Conservation (phyloP, 2,329 filamentous ascomycete species). For the Sporothrix mexicana region DNA sequence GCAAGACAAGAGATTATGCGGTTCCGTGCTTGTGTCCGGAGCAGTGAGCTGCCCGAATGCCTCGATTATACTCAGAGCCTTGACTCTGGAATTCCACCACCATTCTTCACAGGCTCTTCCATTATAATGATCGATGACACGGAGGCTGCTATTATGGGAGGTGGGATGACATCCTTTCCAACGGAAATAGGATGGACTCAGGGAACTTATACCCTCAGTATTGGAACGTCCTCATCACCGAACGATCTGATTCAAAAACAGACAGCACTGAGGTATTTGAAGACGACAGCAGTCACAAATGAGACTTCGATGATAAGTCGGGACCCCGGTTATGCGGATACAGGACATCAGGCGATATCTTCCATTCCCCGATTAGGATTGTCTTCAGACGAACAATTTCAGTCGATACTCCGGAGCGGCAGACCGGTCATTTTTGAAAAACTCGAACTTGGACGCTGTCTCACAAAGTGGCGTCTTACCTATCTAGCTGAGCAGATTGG, state of each 20-base stretch:
- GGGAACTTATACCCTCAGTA: slow-evolving; percentile 56
- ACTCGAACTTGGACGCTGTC: slow-evolving; percentile 71
- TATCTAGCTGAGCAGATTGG: slow-evolving; percentile 71
- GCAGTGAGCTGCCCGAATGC: slow-evolving; percentile 41
- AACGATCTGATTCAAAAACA: neutral
- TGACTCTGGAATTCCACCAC: slow-evolving; percentile 48
- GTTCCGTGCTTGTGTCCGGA: slow-evolving; percentile 46
- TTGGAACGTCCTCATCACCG: neutral
- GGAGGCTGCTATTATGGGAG: slow-evolving; percentile 70
- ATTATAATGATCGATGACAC: slow-evolving; percentile 54
- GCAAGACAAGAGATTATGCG: slow-evolving; percentile 58
- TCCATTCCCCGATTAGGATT: slow-evolving; percentile 60
- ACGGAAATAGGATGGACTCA: slow-evolving; percentile 87
- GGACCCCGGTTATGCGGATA: too few species aligned
- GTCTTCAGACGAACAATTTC: slow-evolving; percentile 62
- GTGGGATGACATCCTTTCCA: slow-evolving; percentile 87
- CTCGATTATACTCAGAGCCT: neutral
- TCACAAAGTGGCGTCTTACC: slow-evolving; percentile 68
- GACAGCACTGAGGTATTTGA: slow-evolving; percentile 29
- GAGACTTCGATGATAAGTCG: neutral
- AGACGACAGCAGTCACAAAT: slow-evolving; percentile 31
- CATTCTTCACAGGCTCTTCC: slow-evolving; percentile 74
- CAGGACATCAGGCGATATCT: neutral
- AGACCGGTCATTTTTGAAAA: slow-evolving; percentile 70
- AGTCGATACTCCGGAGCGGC: slow-evolving; percentile 60